Evolutionary conservation across 495 filamentous ascomycete species (phyloP).

Genomic region (Penicillium egyptiacum): DNA sequence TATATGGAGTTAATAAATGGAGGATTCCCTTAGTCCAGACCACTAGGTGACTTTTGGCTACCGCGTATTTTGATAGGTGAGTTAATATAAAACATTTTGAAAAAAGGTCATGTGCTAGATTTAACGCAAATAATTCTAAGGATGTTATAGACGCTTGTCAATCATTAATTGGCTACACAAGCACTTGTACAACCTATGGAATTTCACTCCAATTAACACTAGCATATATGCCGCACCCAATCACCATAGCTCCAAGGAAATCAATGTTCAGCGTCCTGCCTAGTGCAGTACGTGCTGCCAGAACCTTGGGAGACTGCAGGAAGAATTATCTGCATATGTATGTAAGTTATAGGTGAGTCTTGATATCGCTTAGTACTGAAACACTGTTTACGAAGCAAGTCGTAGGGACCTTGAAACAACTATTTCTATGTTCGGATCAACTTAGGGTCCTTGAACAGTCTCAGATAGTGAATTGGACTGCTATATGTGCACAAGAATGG

Average conservation of each 20-base stretch:
- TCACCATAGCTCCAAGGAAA: not conserved
- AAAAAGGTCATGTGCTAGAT: too few relatives aligned
- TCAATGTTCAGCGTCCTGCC: not conserved
- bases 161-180: not conserved
- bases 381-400: not conserved
- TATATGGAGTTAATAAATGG: not conserved
- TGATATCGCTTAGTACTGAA: too few relatives aligned
- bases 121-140: not conserved
- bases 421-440: not conserved
- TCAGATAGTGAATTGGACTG: not conserved
- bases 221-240: not conserved
- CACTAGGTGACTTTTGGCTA: not conserved
- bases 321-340: too few relatives aligned
- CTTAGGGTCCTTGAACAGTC: not conserved
- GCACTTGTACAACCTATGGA: not conserved
- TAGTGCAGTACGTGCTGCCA: not conserved
- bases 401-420: too few relatives aligned
- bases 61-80: not conserved
- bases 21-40: not conserved
- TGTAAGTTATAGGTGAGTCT: not conserved
- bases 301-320: not conserved
- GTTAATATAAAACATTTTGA: not conserved
- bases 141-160: not conserved
- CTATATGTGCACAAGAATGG: not conserved
- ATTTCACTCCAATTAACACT: not conserved